Percentiles rank a stretch among this genome's conserved stretches.
Conservation (phyloP, 768 basidiomycete species). For the Psilocybe azurescens region DNA sequence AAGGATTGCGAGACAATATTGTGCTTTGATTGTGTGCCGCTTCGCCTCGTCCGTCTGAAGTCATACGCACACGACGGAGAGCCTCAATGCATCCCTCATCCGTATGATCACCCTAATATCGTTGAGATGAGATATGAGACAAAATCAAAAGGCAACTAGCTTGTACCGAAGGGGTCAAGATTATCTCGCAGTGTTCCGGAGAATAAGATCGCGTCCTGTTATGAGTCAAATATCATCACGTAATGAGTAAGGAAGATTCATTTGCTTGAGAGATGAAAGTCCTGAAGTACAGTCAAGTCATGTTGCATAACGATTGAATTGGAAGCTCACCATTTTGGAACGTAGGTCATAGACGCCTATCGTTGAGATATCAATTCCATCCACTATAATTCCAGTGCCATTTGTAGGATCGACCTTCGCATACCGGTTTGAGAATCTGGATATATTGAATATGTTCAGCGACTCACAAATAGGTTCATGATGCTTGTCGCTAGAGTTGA, state of each 20-base stretch:
- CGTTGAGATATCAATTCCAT: constrained; percentile 85
- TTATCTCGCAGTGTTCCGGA: constrained; percentile 85
- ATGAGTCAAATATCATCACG: background rate
- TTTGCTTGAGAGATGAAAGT: constrained; percentile 76
- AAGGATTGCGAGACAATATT: constrained; percentile 48
- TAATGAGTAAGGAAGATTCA: constrained; percentile 51
- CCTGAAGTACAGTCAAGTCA: constrained; percentile 44
- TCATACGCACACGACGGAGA: constrained; percentile 81
- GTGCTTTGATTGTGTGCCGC: constrained; percentile 53
- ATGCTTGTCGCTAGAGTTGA: constrained; percentile 87
- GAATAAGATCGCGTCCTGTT: constrained; percentile 75
- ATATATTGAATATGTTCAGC: background rate
- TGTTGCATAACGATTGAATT: background rate
- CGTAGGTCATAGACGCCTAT: constrained; percentile 87
- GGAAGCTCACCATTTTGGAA: constrained; percentile 63
- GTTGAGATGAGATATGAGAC: background rate
- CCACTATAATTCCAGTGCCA: constrained; percentile 81
- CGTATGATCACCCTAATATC: constrained; percentile 65
- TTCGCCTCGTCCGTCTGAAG: constrained; percentile 52
- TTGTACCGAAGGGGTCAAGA: constrained; percentile 70
- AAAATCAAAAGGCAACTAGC: background rate
- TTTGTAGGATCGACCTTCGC: constrained; percentile 70
- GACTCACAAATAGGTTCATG: constrained; percentile 69
- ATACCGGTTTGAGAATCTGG: constrained; percentile 5
- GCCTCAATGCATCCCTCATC: constrained; percentile 84